A percentile compares a stretch with the other conserved stretches of the same genome.
phyloP scores from a whole-genome alignment of 257 asterid genomes.

The Fraxinus americana region DNA sequence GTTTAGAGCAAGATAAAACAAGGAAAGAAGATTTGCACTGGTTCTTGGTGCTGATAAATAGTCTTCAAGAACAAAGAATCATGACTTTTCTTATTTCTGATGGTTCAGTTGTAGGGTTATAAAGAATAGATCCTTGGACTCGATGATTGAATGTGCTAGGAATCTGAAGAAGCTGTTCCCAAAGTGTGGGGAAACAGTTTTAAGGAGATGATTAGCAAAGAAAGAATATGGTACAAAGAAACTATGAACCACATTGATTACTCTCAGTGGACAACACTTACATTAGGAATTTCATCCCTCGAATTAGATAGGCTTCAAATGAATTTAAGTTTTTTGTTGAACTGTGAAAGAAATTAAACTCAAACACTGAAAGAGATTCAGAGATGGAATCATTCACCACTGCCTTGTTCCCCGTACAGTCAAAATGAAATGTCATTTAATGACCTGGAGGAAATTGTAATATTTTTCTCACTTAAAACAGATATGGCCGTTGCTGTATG shows the following conservation, averaged over 20 bases:
- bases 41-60: constrained; percentile 1
- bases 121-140: not conserved
- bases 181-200: not conserved
- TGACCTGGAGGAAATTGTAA: not conserved
- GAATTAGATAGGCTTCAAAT: not conserved
- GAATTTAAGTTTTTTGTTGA: not conserved
- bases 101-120: not conserved
- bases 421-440: not conserved
- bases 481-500: not conserved
- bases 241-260: not conserved
- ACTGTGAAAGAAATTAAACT: not conserved
- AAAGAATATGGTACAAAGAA: not conserved
- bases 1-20: not conserved
- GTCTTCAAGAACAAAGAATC: not conserved
- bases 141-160: not conserved
- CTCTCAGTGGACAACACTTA: not conserved
- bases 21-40: not conserved
- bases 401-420: not conserved
- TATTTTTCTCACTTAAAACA: not conserved
- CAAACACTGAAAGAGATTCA: not conserved
- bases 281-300: not conserved
- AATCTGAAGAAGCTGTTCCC: not conserved
- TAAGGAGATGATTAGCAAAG: not conserved
- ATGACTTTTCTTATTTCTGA: not conserved
- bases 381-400: not conserved